These are phyloP conservation scores for Rhodotorula graminis DNA, from an alignment of 768 basidiomycete species.

Conservation along the genomic window DNA sequence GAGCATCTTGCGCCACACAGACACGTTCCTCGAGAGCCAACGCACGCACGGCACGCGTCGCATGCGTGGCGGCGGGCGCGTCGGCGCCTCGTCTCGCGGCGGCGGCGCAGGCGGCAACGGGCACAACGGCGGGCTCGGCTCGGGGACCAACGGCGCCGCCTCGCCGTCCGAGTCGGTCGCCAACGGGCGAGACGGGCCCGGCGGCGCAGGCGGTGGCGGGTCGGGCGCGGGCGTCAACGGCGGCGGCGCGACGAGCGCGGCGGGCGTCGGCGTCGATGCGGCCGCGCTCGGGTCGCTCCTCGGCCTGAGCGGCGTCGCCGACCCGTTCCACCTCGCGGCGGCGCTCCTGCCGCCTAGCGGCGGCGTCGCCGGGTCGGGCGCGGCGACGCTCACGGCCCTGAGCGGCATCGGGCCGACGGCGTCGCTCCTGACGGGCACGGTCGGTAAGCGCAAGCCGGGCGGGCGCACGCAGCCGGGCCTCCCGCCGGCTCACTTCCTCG, in stretches of 20 bases:
- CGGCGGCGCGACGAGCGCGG: not conserved
- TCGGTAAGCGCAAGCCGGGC: constrained; percentile 35
- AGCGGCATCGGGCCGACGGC: constrained; percentile 30
- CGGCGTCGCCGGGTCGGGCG: constrained; percentile 5
- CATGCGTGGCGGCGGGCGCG: constrained; percentile 19
- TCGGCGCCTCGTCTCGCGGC: not conserved
- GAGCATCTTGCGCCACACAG: not conserved
- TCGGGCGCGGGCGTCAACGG: no score
- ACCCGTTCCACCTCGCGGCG: constrained; percentile 41
- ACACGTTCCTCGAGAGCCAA: constrained; percentile 24
- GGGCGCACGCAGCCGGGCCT: constrained; percentile 38
- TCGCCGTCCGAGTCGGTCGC: constrained; percentile 7
- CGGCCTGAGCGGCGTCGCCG: constrained; percentile 25
- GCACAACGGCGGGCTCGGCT: constrained; percentile 4
- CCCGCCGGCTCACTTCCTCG: constrained; percentile 37
- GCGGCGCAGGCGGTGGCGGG: no score
- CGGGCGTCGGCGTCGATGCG: constrained; percentile 16
- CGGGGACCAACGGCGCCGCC: constrained; percentile 1
- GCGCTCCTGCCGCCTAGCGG: constrained; percentile 34
- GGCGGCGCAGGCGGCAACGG: not conserved
- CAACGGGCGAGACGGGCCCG: constrained; percentile 9
- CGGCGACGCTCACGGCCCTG: constrained; percentile 34
- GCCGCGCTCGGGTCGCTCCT: constrained; percentile 25
- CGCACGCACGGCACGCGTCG: constrained; percentile 32
- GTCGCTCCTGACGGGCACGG: constrained; percentile 29